phyloP scores from a whole-genome alignment of 139 green algal genomes.

The Chlamydomonas sp. region DNA sequence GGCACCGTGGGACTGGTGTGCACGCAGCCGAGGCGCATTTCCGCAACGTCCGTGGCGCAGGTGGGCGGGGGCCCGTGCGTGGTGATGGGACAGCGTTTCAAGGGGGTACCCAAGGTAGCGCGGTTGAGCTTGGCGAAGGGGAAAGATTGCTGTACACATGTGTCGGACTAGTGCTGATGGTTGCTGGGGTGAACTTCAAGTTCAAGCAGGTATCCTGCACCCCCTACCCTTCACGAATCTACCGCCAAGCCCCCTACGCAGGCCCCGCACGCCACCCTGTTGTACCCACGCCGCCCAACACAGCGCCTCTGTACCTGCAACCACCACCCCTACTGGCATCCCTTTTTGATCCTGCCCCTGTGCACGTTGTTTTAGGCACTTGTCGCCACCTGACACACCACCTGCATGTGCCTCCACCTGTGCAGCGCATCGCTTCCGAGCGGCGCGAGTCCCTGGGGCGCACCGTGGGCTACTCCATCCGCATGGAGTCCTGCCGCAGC shows the following conservation, averaged over 20 bases:
- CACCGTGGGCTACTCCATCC: constrained; percentile 67
- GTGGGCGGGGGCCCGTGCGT: constrained; percentile 24
- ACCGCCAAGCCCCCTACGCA: too few relatives aligned
- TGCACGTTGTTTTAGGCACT: constrained; percentile 9
- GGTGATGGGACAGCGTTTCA: neutral
- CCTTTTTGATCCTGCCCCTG: constrained; percentile 49
- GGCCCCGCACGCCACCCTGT: too few relatives aligned
- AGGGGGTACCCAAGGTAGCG: neutral
- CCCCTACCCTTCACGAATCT: too few relatives aligned
- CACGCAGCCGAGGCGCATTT: constrained; percentile 76
- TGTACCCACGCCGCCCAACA: too few relatives aligned
- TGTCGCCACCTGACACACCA: neutral
- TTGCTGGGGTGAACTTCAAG: too few relatives aligned
- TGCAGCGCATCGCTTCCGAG: constrained; percentile 78
- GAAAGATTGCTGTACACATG: too few relatives aligned
- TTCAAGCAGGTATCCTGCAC: too few relatives aligned
- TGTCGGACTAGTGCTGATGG: too few relatives aligned
- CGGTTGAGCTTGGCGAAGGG: too few relatives aligned
- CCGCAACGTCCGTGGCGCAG: constrained; percentile 52
- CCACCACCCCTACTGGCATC: neutral
- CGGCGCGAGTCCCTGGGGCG: constrained; percentile 62
- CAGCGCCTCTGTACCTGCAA: neutral
- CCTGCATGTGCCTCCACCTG: constrained; percentile 39
- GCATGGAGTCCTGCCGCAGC: constrained; percentile 25
- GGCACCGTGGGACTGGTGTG: constrained; percentile 32